Base-by-base conservation (phyloP, 192 early-diverging fungal genomes). In the Funneliformis mosseae region DNA sequence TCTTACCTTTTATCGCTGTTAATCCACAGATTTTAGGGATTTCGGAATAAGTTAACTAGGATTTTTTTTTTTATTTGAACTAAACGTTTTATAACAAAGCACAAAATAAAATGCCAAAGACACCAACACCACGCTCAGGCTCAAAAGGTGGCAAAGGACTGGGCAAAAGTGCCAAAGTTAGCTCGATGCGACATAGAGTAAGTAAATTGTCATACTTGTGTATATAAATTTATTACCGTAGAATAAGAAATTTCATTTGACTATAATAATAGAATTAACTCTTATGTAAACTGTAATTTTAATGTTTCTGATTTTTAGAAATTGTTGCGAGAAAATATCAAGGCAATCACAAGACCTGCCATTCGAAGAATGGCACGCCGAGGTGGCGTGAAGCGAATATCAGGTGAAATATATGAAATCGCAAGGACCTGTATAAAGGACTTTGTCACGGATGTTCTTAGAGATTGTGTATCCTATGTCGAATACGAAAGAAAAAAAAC, bases 331-430 rank as follows among this genome's bases (percentile, higher is more conserved):
- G 48, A 59, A 18, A 38, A 59, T 28, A 59, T 75, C 21, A 59
- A 75, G 18, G 74, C 46, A 21, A 75, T 75, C 25, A 75, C 45
- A 21, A 23, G 50, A 39, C 46, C 74, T 12, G 74, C 96, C 77
- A 97, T 97, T 84, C 95, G 96, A 81, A 95, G 96, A 92, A 95
- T 98, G 66, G 96, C 96, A 42, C 95, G 96, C 85, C 95, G 96
- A 95, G 96, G 96, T 69, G 96, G 96, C 91, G 96, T 98, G 85
- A 98, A 98, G 93, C 96, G 97, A 93, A 98, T 98, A 89, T 97
- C 95, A 72, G 95, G 95, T 77, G 48, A 61, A 25, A 96, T 96
- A 88, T 98, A 98, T 91, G 97, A 98, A 85, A 95, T 97, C 87
- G 96, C 95, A 84, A 94, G 97, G 83, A 89, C 89, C 83, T 96